These are phyloP conservation scores for Sonneratia alba DNA, from an alignment of 345 rosid species.

Conservation along the genomic window DNA sequence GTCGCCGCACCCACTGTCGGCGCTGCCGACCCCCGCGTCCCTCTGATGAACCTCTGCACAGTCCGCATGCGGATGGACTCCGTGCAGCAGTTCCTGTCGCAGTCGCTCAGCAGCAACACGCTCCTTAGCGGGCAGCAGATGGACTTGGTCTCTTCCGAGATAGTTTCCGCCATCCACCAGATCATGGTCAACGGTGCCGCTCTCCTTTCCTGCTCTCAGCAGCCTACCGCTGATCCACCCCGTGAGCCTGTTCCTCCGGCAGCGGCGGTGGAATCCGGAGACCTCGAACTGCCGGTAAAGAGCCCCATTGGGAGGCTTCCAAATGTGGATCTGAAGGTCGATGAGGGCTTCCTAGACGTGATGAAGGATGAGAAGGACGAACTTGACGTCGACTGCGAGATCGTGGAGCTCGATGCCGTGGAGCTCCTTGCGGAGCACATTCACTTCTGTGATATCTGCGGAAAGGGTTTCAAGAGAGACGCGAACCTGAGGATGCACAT, in stretches of 20 bases:
- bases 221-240: background rate
- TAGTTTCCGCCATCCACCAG: conserved; percentile 17
- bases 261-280: background rate
- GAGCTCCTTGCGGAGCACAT: conserved; percentile 55
- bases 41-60: conserved; percentile 16
- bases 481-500: conserved; percentile 76
- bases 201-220: conserved; percentile 14
- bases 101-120: conserved; percentile 11
- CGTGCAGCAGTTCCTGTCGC: conserved; percentile 14
- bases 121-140: conserved; percentile 11
- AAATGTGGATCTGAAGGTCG: background rate
- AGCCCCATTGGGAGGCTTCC: background rate
- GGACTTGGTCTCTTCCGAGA: conserved; percentile 17
- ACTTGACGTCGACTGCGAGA: conserved; percentile 21
- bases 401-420: conserved; percentile 52
- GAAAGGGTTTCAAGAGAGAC: conserved; percentile 71
- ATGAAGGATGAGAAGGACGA: conserved; percentile 12
- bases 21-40: conserved; percentile 8
- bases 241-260: background rate
- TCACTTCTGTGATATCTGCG: conserved; percentile 64
- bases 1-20: background rate
- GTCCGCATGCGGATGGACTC: conserved; percentile 17
- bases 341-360: background rate
- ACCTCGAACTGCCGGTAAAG: background rate
- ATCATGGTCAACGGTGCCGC: conserved; percentile 20